Evolutionary conservation across 768 basidiomycete species (phyloP), one percentile per base, ranked within the genome.

Genomic region (Boletus tomentosulus): DNA sequence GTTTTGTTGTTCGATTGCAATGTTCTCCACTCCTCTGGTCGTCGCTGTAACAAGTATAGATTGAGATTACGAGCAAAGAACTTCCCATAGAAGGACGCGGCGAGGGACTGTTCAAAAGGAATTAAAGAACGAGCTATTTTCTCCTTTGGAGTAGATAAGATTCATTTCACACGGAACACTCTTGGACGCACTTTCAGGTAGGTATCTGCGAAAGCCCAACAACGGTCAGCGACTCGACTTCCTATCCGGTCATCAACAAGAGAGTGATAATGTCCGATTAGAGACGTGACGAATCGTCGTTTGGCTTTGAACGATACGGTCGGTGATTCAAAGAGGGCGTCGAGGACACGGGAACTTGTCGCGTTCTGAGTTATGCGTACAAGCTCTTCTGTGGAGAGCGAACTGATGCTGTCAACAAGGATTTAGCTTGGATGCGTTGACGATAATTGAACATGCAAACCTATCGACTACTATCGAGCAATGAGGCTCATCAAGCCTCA

Each of bases 211-310:
- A 81, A 84, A 1, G 79, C 83, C 92, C 93, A 98, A 59, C 88
- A 90, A n/a, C 87, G 84, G 63, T 95, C 96, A 5, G 82, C 90
- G 1, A 98, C 85, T 45, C 92, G 79, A 62, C 90, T 92, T 43
- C 97, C 97, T 57, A 97, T 83, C 43, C 88, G 84, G 66, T 98
- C 92, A 66, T 95, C 89, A 6, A 89, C 89, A 33, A 99, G 83
- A 30, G 74, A 65, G 64, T 87, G 85, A 70, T 86, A 97, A 55
- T 86, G 80, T 6, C 86, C 90, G 37, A 93, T 79, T 63, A 96
- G 84, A 5, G 79, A 76, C 66, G 85, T 74, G 43, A 97, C 80
- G 46, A 96, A 79, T 57, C 78, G 75, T 9, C 89, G 82, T 57
- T 89, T 87, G 22, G 76, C 75, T 64, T 85, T 88, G 27, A 76